Evolutionary conservation across 805 yeast species (phyloP), one percentile per base, ranked within the genome.

Genomic region (Lipomyces starkeyi): DNA sequence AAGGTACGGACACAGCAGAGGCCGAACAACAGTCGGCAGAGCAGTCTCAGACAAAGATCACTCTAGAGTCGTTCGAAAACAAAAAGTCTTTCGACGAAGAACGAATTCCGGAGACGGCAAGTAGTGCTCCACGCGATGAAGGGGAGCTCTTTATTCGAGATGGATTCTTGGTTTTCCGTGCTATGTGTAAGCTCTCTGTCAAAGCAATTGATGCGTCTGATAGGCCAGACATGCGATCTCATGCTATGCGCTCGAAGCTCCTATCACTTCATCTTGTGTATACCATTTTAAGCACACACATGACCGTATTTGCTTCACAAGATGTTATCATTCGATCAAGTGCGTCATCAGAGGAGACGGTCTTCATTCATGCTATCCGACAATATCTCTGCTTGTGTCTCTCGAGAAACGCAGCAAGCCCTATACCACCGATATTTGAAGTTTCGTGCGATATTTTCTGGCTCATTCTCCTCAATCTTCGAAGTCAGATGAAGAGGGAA

Each of bases 381-480:
- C 96, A 91, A 76, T 93, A 93, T 74, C 77, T 95, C 40, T 90
- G 97, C 75, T 83, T 91, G 58, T 85, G 93, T 1, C 83, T 95
- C 62, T 89, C 97, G 0, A 86, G 97, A 77, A 95, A 96, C 80
- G 97, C 98, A 0, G 94, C 98, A 0, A 91, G 97, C 14, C 89
- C 95, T 3, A 82, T 91, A 58, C 91, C 97, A 0, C 94, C 98
- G 2, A 95, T 95, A 8, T 95, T 91, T 78, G 98, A 94, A 76
- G 86, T 94, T 9, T 88, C 97, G 3, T 83, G 94, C 54, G 98
- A 95, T 78, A 93, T 96, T 20, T 93, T 93, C 81, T 95, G 97
- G 97, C 81, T 94, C 55, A 82, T 95, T 73, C 83, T 94, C 54
- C 86, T 93, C 29, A 90, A 92, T 74, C 81, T 96, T 73, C 87